A percentile compares a stretch with the other conserved stretches of the same genome.
Evolutionary conservation across 2,329 filamentous ascomycete species (phyloP).

Genomic region (Boeremia exigua): DNA sequence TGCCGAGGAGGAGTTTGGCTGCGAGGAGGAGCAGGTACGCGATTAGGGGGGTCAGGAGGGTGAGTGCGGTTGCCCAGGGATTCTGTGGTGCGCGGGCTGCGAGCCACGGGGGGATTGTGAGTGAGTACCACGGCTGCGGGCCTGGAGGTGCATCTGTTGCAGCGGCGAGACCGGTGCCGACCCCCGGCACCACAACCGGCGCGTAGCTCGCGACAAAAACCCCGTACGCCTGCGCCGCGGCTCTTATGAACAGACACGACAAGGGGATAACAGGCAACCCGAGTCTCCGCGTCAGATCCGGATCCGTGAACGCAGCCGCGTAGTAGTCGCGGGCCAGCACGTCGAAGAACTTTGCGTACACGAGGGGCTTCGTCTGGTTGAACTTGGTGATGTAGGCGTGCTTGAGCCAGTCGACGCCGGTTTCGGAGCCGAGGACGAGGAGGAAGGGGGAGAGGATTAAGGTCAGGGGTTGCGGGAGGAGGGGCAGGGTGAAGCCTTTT

Average conservation of each 20-base stretch:
- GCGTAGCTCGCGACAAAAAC: conserved; percentile 95
- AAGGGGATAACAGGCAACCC: conserved; percentile 91
- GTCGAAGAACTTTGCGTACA: conserved; percentile 90
- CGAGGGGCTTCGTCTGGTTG: conserved; percentile 90
- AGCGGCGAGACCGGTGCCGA: too few relatives aligned
- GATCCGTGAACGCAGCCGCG: conserved; percentile 90
- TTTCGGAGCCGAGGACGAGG: conserved; percentile 93
- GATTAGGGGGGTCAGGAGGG: conserved; percentile 84
- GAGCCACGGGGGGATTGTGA: too few relatives aligned
- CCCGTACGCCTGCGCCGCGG: conserved; percentile 93
- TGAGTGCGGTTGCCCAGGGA: conserved; percentile 42
- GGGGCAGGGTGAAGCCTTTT: too few relatives aligned
- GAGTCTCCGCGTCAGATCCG: conserved; percentile 86
- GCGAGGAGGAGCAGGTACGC: conserved; percentile 85
- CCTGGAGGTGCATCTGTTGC: too few relatives aligned
- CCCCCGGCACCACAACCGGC: too few relatives aligned
- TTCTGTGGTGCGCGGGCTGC: too few relatives aligned
- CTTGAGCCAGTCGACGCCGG: conserved; percentile 95
- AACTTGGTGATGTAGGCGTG: conserved; percentile 98
- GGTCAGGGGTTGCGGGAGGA: conserved; percentile 84
- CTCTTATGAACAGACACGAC: conserved; percentile 92
- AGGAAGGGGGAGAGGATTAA: conserved; percentile 93
- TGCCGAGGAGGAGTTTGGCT: conserved; percentile 82
- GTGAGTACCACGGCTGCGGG: too few relatives aligned
- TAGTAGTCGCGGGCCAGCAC: conserved; percentile 98